Base-by-base conservation (phyloP, 2,329 filamentous ascomycete genomes). In the Truncatella angustata region DNA sequence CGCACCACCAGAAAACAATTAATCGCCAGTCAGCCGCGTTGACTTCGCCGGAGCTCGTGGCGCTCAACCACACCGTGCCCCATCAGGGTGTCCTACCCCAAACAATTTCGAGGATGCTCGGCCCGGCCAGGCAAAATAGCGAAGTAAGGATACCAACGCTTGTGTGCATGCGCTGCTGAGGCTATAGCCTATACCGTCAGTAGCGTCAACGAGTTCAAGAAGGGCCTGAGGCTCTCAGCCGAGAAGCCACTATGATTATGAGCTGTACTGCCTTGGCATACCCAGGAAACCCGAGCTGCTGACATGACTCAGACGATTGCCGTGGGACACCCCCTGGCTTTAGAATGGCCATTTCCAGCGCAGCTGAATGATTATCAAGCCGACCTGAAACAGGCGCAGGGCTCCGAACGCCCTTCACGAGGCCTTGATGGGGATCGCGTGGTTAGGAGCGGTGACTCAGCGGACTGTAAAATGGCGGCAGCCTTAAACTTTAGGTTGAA, bases 181-280 rank as follows among this genome's bases (percentile, higher is more conserved):
- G 69, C 1, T 72, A 69, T 55, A 70, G 67, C 1, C 1, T 72
- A 69, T 55, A 70, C 67, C 1, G 62, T 71, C 23, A 68, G 69
- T 12, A 60, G 59, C n/a, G 65, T 70, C 7, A 64, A 72, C 40
- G 68, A 72, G 40, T 71, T 70, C 46, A 67, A 72, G 51, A 67
- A 71, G 30, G 65, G 68, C 5, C 57, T 67, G 37, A 58, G 67
- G 21, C 52, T 70, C 14, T 39, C 68, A 20, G 63, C 66, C 20
- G 66, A 66, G n/a, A 46, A 35, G 46, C 53, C 59, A 58, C 55
- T 11, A 48, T 57, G n/a, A 56, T 59, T 28, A 32, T 51, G 21
- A 36, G 49, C 11, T 32, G 5, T n/a, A 3, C 4, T 14, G 23
- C 20, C 28, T 37, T 10, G 2, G 37, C 10, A 5, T 7, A 6